Evolutionary conservation across 2,329 filamentous ascomycete genomes (phyloP).

Genomic region (Microsporum ferrugineum): DNA sequence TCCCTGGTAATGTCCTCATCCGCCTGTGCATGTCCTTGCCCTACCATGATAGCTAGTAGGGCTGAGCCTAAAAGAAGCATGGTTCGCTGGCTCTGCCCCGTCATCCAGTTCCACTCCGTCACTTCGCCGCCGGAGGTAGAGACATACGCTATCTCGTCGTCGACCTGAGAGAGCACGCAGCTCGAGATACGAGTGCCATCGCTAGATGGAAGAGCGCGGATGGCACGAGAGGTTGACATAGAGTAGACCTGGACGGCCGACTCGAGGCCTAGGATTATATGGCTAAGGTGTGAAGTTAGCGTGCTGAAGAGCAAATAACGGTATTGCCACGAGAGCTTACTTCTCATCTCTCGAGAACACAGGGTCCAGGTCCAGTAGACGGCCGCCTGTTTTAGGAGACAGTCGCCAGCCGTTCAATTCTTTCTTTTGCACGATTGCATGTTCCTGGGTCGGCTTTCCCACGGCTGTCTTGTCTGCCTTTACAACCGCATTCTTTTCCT

Average conservation of each 20-base stretch:
- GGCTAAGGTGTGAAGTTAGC: conserved; percentile 35
- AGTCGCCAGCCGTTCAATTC: conserved; percentile 8
- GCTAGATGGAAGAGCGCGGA: conserved; percentile 55
- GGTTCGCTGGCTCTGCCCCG: conserved; percentile 33
- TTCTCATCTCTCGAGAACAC: conserved; percentile 48
- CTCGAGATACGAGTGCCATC: conserved; percentile 38
- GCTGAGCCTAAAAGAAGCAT: conserved; percentile 35
- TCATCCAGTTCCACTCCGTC: conserved; percentile 48
- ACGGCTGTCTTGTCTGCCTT: neutral
- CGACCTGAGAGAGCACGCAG: conserved; percentile 41
- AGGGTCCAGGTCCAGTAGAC: conserved; percentile 46
- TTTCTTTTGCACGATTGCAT: neutral
- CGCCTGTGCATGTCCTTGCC: conserved; percentile 3
- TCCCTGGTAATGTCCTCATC: conserved; percentile 15
- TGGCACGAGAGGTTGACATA: conserved; percentile 65
- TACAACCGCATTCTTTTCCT: neutral
- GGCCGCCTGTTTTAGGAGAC: conserved; percentile 34
- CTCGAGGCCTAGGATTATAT: conserved; percentile 63
- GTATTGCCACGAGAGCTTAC: conserved; percentile 22
- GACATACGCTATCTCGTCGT: conserved; percentile 44
- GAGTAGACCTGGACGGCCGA: conserved; percentile 72
- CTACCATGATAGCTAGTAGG: conserved; percentile 20
- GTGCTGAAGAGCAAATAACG: neutral
- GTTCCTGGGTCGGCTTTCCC: neutral
- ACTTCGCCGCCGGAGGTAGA: conserved; percentile 42